phyloP scores from a whole-genome alignment of 257 asterid genomes.

The Lycium ferocissimum region DNA sequence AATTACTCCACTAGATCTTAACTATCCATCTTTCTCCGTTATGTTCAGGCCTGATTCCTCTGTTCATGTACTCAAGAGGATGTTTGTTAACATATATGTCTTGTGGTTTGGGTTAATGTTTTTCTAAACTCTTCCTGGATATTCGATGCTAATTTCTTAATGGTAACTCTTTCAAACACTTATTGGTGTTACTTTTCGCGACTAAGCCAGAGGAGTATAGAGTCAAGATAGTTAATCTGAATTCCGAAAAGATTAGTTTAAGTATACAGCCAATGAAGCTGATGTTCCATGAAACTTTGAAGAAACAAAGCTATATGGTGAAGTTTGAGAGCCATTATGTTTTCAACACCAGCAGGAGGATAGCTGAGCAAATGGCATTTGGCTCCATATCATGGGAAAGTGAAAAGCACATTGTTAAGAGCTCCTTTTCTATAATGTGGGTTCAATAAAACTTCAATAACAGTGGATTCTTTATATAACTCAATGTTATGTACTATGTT shows the following conservation, averaged over 20 bases:
- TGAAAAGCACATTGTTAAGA: slow-evolving; percentile 16
- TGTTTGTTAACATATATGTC: no score
- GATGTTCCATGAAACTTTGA: background rate
- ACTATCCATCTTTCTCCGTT: slow-evolving; percentile 21
- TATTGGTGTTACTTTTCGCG: no score
- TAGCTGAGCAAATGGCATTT: slow-evolving; percentile 28
- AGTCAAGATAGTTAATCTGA: background rate
- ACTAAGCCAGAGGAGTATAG: background rate
- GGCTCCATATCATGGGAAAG: slow-evolving; percentile 30
- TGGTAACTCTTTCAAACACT: no score
- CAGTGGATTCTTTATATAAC: background rate
- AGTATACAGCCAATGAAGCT: background rate
- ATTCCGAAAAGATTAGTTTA: background rate
- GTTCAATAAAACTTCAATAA: background rate
- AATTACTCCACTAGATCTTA: slow-evolving; percentile 18
- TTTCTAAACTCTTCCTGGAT: no score
- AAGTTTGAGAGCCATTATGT: slow-evolving; percentile 21
- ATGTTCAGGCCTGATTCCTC: slow-evolving; percentile 4
- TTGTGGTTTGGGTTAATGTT: no score
- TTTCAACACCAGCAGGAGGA: background rate
- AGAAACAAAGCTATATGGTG: slow-evolving; percentile 15
- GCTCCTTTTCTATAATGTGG: slow-evolving; percentile 24
- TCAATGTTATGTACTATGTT: background rate
- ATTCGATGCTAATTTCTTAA: no score
- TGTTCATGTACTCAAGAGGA: background rate